Conservation (phyloP, 306 rosid genomes). For the Dalbergia oliveri region DNA sequence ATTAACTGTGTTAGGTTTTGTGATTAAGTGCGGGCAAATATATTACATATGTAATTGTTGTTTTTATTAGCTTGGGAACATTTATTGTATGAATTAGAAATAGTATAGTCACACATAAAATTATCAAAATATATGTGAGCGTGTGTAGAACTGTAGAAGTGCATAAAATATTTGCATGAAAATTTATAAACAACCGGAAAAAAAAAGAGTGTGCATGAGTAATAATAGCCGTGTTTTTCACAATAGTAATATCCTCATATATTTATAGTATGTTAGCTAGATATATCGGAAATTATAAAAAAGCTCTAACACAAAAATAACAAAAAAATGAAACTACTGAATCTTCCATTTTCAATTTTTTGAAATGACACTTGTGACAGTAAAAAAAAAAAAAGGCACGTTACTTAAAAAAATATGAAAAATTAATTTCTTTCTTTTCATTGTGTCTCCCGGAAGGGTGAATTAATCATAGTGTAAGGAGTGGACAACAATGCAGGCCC, state of each 20-base stretch:
- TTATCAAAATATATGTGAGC: neutral
- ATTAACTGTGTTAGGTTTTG: too few relatives aligned
- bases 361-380: neutral
- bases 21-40: too few relatives aligned
- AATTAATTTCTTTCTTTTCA: neutral
- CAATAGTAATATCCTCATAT: too few relatives aligned
- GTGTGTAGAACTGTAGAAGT: neutral
- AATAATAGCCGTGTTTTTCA: neutral
- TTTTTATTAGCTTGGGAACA: neutral
- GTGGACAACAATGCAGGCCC: conserved; percentile 28
- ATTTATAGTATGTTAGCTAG: neutral
- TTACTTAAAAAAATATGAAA: neutral
- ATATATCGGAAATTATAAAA: neutral
- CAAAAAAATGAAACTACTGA: neutral
- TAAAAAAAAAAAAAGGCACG: neutral
- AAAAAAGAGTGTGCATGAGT: neutral
- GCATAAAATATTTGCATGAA: neutral
- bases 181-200: too few relatives aligned
- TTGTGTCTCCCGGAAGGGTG: neutral
- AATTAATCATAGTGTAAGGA: conserved; percentile 16
- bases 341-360: neutral
- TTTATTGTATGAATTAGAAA: too few relatives aligned
- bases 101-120: neutral
- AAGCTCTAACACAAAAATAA: neutral
- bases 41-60: too few relatives aligned